A percentile compares a stretch with the other conserved stretches of the same genome.
Evolutionary conservation across 192 early-diverging fungal species (phyloP).

Genomic region (Entomortierella lignicola): DNA sequence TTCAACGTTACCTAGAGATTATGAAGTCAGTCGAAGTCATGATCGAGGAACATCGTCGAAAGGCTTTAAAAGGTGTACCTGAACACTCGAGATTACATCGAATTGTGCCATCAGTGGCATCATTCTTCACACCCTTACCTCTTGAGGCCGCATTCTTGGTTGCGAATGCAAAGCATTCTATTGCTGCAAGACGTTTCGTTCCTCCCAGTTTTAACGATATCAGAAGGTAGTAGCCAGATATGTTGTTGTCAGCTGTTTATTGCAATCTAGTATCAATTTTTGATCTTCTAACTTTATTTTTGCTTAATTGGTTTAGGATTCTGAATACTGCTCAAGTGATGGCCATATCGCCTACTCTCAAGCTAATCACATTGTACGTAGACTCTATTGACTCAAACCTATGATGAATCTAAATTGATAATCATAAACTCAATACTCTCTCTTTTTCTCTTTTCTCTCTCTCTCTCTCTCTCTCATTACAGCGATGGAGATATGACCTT

Average conservation of each 20-base stretch:
- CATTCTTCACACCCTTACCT: conserved; percentile 88
- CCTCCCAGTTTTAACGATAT: conserved; percentile 96
- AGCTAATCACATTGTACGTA: conserved; percentile 85
- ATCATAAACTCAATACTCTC: background rate
- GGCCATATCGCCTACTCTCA: conserved; percentile 76
- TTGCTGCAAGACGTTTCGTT: conserved; percentile 83
- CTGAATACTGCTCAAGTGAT: conserved; percentile 90
- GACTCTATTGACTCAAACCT: background rate
- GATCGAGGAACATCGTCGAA: conserved; percentile 67
- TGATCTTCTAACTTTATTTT: background rate
- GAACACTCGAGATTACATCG: conserved; percentile 81
- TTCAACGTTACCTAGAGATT: conserved; percentile 82
- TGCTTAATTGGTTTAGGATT: conserved; percentile 58
- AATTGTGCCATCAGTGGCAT: conserved; percentile 83
- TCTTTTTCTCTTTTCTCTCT: too few relatives aligned
- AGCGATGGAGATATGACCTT: conserved; percentile 95
- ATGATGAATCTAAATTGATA: background rate
- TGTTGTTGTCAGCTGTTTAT: too few relatives aligned
- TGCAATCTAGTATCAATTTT: background rate
- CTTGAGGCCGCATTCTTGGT: conserved; percentile 75
- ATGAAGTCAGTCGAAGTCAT: conserved; percentile 83
- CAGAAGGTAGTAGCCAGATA: too few relatives aligned
- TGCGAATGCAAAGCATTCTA: conserved; percentile 74
- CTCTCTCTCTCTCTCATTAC: background rate
- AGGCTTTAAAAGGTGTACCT: conserved; percentile 57